Evolutionary conservation across 2,329 filamentous ascomycete species (phyloP).

Genomic region (Microdochium nivale): DNA sequence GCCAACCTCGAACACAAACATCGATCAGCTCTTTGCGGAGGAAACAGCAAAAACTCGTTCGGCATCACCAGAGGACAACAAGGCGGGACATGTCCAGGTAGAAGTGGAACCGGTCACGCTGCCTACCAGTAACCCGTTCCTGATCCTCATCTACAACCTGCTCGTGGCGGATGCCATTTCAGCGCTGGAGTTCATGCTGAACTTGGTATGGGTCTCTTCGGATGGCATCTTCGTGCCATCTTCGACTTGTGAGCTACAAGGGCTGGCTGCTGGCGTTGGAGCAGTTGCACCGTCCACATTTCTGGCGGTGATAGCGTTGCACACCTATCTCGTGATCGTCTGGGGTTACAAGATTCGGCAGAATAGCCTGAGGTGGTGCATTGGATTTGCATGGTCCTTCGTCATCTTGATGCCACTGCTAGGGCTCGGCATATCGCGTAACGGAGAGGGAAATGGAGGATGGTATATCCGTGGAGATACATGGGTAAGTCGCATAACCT

Average conservation of each 20-base stretch:
- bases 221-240: not conserved
- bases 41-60: not conserved
- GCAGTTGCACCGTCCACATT: not conserved
- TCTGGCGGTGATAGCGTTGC: not conserved
- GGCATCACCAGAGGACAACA: not conserved
- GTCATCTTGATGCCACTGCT: not conserved
- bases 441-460: not conserved
- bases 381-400: not conserved
- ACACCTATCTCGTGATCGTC: not conserved
- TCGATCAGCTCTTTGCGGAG: not conserved
- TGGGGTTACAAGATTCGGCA: not conserved
- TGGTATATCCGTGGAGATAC: not conserved
- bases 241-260: not conserved
- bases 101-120: not conserved
- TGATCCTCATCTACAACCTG: constrained; percentile 1
- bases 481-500: not conserved
- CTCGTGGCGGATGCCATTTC: not conserved
- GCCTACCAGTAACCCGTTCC: not conserved
- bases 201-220: not conserved
- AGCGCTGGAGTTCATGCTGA: not conserved
- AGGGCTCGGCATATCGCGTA: not conserved
- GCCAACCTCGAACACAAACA: not conserved
- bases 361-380: not conserved
- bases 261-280: not conserved
- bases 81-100: not conserved